Evolutionary conservation across 257 asterid species (phyloP).

Genomic region (Apocynum venetum): DNA sequence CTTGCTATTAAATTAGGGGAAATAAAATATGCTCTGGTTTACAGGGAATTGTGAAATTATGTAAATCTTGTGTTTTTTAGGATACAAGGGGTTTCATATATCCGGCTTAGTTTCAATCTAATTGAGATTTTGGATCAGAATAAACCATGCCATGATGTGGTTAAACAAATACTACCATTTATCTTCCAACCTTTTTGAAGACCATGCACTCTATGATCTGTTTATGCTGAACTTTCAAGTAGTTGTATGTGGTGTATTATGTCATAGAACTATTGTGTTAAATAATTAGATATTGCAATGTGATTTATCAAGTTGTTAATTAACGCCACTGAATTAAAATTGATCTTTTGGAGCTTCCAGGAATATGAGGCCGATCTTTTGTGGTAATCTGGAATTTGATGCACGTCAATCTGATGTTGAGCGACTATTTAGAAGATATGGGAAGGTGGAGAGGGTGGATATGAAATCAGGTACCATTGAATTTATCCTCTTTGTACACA

Average conservation of each 20-base stretch:
- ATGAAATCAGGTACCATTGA: constrained; percentile 69
- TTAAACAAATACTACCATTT: not conserved
- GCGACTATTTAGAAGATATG: constrained; percentile 82
- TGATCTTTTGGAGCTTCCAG: constrained; percentile 5
- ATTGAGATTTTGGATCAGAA: not conserved
- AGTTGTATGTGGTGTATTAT: not conserved
- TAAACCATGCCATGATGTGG: not conserved
- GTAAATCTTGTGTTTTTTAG: not conserved
- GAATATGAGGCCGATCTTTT: constrained; percentile 72
- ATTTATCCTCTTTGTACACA: constrained; percentile 1
- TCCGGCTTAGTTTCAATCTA: not conserved
- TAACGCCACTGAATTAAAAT: not conserved
- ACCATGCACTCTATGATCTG: not conserved
- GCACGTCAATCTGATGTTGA: constrained; percentile 82
- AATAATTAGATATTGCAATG: not conserved
- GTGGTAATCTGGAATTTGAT: constrained; percentile 90
- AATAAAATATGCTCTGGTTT: not conserved
- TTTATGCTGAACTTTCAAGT: not conserved
- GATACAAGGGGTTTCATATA: not conserved
- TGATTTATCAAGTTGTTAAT: not conserved
- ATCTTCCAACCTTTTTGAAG: not conserved
- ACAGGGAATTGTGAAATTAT: not conserved
- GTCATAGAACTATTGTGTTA: not conserved
- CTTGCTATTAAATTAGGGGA: no score
- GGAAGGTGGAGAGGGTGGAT: constrained; percentile 91